Percentiles rank a stretch among this genome's conserved stretches.
Evolutionary conservation across 345 rosid genomes (phyloP).

Genomic region (Garcia nutans): DNA sequence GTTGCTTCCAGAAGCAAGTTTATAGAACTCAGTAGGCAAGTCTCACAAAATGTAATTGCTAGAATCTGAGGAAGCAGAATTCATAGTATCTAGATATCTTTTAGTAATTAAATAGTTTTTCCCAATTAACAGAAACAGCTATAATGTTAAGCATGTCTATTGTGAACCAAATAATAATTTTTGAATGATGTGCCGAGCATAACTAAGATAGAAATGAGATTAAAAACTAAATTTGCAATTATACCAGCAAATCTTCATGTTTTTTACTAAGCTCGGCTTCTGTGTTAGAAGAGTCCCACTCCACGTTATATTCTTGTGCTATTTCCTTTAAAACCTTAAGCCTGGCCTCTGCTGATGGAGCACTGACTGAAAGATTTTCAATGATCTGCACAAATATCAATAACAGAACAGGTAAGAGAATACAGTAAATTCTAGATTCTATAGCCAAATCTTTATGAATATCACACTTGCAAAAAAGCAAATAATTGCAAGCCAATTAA

Average conservation of each 20-base stretch:
- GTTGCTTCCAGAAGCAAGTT: not conserved
- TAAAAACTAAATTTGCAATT: constrained; percentile 13
- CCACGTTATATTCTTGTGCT: constrained; percentile 62
- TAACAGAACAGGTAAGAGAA: constrained; percentile 6
- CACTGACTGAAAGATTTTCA: constrained; percentile 78
- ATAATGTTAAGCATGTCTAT: constrained; percentile 2
- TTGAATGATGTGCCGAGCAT: not conserved
- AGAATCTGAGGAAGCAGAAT: not conserved
- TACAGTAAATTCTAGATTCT: constrained; percentile 14
- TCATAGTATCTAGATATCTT: not conserved
- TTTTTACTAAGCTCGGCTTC: constrained; percentile 82
- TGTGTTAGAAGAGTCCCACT: constrained; percentile 81
- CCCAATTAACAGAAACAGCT: constrained; percentile 7
- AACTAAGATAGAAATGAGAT: not conserved
- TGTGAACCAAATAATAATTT: constrained; percentile 1
- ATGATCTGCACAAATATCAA: constrained; percentile 49
- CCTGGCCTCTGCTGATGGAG: constrained; percentile 72
- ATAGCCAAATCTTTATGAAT: constrained; percentile 1
- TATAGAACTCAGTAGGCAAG: not conserved
- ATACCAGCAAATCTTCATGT: constrained; percentile 91
- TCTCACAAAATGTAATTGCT: not conserved
- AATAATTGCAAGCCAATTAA: constrained; percentile 40
- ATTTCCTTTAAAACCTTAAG: constrained; percentile 80
- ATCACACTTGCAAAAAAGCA: constrained; percentile 16
- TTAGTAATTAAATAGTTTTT: not conserved